These are phyloP conservation scores for Lepraria neglecta DNA, from an alignment of 495 filamentous ascomycete species.

Conservation along the genomic window DNA sequence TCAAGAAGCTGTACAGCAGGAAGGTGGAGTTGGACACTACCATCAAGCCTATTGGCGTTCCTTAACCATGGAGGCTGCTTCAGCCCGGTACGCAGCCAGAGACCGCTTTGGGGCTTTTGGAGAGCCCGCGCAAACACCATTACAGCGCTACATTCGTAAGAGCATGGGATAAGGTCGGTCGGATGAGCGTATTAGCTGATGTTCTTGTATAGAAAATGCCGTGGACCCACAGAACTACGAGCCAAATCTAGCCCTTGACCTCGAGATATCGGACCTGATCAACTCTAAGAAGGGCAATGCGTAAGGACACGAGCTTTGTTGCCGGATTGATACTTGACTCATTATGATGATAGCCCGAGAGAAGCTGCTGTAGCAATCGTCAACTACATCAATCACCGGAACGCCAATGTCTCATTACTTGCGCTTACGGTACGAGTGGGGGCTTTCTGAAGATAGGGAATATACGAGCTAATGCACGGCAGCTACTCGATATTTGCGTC, in stretches of 20 bases:
- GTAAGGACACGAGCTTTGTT: slow-evolving; percentile 39
- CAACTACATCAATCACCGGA: slow-evolving; percentile 89
- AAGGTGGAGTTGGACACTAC: background rate
- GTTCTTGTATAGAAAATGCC: slow-evolving; percentile 59
- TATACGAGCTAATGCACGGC: slow-evolving; percentile 26
- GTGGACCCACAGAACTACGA: slow-evolving; percentile 96
- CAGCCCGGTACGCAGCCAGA: slow-evolving; percentile 88
- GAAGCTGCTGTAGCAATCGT: slow-evolving; percentile 95
- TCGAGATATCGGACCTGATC: slow-evolving; percentile 94
- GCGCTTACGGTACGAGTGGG: slow-evolving; percentile 57
- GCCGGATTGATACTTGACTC: background rate
- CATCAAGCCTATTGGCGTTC: background rate
- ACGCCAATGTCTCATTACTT: slow-evolving; percentile 86
- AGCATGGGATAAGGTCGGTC: slow-evolving; percentile 1
- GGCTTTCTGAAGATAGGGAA: background rate
- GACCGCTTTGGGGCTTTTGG: slow-evolving; percentile 87
- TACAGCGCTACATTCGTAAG: slow-evolving; percentile 86
- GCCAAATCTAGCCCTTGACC: slow-evolving; percentile 89
- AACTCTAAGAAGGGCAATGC: slow-evolving; percentile 97
- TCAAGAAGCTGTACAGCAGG: background rate
- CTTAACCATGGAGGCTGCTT: slow-evolving; percentile 73
- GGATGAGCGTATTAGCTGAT: slow-evolving; percentile 4
- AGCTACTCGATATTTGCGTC: slow-evolving; percentile 95
- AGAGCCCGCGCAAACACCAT: slow-evolving; percentile 70
- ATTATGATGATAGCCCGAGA: slow-evolving; percentile 55